phyloP scores from a whole-genome alignment of 2,329 filamentous ascomycete species.

The Ilyonectria destructans region DNA sequence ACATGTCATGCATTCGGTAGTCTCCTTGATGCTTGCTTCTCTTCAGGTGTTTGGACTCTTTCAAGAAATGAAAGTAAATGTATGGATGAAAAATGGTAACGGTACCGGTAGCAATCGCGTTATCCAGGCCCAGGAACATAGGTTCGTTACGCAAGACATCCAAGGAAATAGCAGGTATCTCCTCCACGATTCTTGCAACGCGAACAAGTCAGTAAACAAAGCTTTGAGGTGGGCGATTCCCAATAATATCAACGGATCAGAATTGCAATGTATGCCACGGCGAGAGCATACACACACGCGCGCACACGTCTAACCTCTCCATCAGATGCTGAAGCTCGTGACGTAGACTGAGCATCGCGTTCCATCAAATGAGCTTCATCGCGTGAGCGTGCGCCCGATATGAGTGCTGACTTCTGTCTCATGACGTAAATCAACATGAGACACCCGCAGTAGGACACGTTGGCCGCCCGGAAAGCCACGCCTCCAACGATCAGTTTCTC shows the following conservation, averaged over 20 bases:
- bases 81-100: conserved; percentile 37
- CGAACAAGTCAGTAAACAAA: neutral
- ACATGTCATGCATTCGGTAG: too few species aligned
- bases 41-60: neutral
- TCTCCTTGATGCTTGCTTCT: too few species aligned
- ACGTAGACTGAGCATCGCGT: conserved; percentile 21
- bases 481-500: conserved; percentile 44
- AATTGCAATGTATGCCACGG: conserved; percentile 34
- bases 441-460: conserved; percentile 45
- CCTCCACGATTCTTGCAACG: conserved; percentile 36
- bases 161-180: conserved; percentile 21
- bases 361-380: conserved; percentile 4
- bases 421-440: conserved; percentile 38
- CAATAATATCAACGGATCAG: conserved; percentile 40
- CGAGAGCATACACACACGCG: conserved; percentile 36
- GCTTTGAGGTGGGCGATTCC: neutral
- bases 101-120: conserved; percentile 28
- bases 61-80: conserved; percentile 36
- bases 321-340: conserved; percentile 31
- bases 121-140: conserved; percentile 38
- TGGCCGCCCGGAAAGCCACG: conserved; percentile 48
- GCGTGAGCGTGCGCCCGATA: neutral
- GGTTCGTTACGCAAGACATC: conserved; percentile 39
- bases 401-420: conserved; percentile 30
- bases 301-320: conserved; percentile 29